Base-by-base conservation (phyloP, 768 basidiomycete genomes). In the Polyporus arcularius region DNA sequence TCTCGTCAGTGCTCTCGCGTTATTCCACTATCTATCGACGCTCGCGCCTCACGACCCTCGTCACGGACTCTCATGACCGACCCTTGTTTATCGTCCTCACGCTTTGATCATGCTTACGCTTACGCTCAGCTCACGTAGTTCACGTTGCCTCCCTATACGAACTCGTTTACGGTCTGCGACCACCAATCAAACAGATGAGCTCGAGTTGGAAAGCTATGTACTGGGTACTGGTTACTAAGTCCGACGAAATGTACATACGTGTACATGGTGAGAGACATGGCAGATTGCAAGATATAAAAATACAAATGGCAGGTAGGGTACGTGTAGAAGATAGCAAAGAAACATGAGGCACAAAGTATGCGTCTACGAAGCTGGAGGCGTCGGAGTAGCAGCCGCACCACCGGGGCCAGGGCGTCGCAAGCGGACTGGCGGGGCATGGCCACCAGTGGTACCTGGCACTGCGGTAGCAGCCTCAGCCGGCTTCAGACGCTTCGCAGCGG, bases 401-500 rank as follows among this genome's bases (percentile, higher is more conserved):
- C 35, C 35, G 11, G 35, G 35, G 6, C 35, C 35, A 11, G 35
- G 35, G 35, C 35, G 35, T 35, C 35, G 35, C 35, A 35, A 35
- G 11, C 35, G 35, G 1, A 35, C 35, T 6, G 35, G 35, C 35
- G 7, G 7, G 6, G 35, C 35, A 3, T 35, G 21, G 21, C 21
- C 21, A 26, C 21, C 21, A 26, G 35, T 35, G 35, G 35, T 26
- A 35, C 11, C 7, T 11, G 79, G 57, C 9, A 48, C 76, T 58
- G 76, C 68, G 47, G 48, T 39, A 5, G 26, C 63, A 28, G 60
- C 65, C 38, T 80, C 78, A 46, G 84, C 82, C 50, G 84, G 84
- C 68, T 87, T 89, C 54, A 88, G 62, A 46, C 89, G 83, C 68
- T 90, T 90, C 0, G 82, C 85, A 35, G 89, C 75, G 10, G 86